phyloP scores from a whole-genome alignment of 257 asterid genomes.

The Nicotiana benthamiana region DNA sequence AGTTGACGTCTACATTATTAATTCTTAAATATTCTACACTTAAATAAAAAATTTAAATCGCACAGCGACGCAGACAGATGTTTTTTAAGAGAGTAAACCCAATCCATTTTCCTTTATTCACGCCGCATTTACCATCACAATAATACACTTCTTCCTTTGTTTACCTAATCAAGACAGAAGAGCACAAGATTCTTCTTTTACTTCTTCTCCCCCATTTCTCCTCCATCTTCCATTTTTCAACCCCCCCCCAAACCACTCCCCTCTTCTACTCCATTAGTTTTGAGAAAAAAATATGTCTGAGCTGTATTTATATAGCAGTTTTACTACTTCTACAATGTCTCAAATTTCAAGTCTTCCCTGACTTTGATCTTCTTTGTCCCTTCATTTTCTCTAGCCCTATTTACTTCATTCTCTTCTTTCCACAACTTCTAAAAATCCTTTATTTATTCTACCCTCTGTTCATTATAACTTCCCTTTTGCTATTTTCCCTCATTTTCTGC shows the following conservation, averaged over 20 bases:
- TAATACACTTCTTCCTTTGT: neutral
- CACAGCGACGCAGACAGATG: neutral
- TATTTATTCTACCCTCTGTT: slow-evolving; percentile 35
- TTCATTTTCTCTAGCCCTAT: slow-evolving; percentile 51
- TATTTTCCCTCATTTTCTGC: slow-evolving; percentile 19
- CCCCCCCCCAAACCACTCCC: neutral
- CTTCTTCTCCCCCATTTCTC: slow-evolving; percentile 36
- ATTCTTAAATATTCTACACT: no score
- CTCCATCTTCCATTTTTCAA: slow-evolving; percentile 22
- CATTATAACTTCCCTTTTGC: slow-evolving; percentile 18
- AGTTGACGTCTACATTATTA: neutral
- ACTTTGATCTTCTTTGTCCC: slow-evolving; percentile 19
- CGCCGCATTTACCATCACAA: slow-evolving; percentile 52
- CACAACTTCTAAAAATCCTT: slow-evolving; percentile 37
- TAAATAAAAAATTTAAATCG: no score
- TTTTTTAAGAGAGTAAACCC: neutral
- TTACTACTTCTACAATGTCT: slow-evolving; percentile 10
- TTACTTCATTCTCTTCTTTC: slow-evolving; percentile 50
- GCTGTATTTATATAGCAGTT: slow-evolving; percentile 22
- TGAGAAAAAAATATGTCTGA: slow-evolving; percentile 29
- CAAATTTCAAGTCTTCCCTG: slow-evolving; percentile 26
- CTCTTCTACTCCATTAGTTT: neutral
- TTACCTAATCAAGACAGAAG: neutral
- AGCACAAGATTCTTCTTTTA: slow-evolving; percentile 8
- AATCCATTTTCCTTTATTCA: slow-evolving; percentile 42